Evolutionary conservation across 768 basidiomycete genomes (phyloP).

Genomic region (Amanita inopinata): DNA sequence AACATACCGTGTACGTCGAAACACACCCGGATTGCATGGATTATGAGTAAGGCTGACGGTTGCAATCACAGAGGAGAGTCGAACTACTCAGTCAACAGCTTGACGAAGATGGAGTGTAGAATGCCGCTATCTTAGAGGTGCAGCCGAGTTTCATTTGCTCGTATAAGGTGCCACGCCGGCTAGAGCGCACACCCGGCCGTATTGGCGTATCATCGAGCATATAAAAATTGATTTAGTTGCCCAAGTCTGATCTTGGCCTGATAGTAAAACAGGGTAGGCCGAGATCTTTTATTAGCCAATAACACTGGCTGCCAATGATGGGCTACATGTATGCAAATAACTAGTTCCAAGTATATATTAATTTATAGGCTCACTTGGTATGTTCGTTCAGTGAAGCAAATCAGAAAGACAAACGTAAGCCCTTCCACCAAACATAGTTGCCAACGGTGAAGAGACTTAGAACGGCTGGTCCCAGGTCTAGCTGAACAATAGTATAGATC

Average conservation of each 20-base stretch:
- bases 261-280: too few relatives aligned
- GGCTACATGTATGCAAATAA: slow-evolving; percentile 4
- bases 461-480: slow-evolving; percentile 54
- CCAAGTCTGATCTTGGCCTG: background rate
- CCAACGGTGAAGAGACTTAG: slow-evolving; percentile 44
- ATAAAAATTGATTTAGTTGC: slow-evolving; percentile 27
- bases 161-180: slow-evolving; percentile 71
- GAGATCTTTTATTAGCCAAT: too few relatives aligned
- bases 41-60: slow-evolving; percentile 8
- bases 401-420: slow-evolving; percentile 36
- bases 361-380: too few relatives aligned
- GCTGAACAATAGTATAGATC: slow-evolving; percentile 66
- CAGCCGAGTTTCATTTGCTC: slow-evolving; percentile 32
- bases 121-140: background rate
- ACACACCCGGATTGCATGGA: background rate
- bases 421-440: slow-evolving; percentile 53
- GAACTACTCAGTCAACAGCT: slow-evolving; percentile 51
- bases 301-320: background rate
- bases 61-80: slow-evolving; percentile 44
- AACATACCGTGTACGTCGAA: slow-evolving; percentile 51
- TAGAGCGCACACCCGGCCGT: slow-evolving; percentile 43
- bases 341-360: slow-evolving; percentile 5
- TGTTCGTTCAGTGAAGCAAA: too few relatives aligned
- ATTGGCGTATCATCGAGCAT: slow-evolving; percentile 74
- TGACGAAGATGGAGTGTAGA: slow-evolving; percentile 47